These are phyloP conservation scores for Pythium oligandrum DNA, from an alignment of 352 stramenopile species.

Conservation along the genomic window DNA sequence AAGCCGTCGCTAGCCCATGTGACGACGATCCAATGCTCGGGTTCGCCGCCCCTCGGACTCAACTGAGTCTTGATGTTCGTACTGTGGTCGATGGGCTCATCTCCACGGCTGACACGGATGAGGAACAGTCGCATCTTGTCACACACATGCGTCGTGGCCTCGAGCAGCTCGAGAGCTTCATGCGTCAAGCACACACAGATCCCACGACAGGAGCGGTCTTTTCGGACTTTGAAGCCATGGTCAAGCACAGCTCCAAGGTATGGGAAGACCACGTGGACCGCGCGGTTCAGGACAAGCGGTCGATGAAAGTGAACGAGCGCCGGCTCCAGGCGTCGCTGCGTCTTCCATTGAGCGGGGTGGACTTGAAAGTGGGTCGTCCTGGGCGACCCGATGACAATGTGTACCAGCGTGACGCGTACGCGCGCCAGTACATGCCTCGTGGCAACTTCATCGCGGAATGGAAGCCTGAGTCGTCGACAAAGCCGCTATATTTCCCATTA, in stretches of 20 bases:
- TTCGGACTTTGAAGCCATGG: slow-evolving; percentile 28
- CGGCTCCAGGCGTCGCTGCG: slow-evolving; percentile 32
- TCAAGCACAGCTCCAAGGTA: slow-evolving; percentile 24
- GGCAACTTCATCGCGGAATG: slow-evolving; percentile 73
- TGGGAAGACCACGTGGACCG: slow-evolving; percentile 44
- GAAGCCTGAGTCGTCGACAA: slow-evolving; percentile 4
- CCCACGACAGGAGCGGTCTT: slow-evolving; percentile 8
- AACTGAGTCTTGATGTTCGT: slow-evolving; percentile 31
- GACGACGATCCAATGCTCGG: slow-evolving; percentile 6
- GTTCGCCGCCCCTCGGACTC: slow-evolving; percentile 37
- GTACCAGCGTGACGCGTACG: slow-evolving; percentile 62
- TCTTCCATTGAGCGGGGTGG: slow-evolving; percentile 27
- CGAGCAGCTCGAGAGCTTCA: slow-evolving; percentile 48
- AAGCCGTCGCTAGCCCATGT: not conserved
- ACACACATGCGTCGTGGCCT: slow-evolving; percentile 46
- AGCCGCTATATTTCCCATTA: slow-evolving; percentile 40
- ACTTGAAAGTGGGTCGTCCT: slow-evolving; percentile 59
- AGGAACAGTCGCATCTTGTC: slow-evolving; percentile 18
- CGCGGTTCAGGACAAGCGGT: slow-evolving; percentile 17
- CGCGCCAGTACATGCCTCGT: slow-evolving; percentile 57
- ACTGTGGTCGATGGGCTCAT: slow-evolving; percentile 31
- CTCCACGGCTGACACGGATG: not conserved
- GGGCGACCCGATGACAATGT: slow-evolving; percentile 69
- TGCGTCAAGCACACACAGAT: slow-evolving; percentile 28
- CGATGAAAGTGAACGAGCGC: slow-evolving; percentile 42